Evolutionary conservation across 805 yeast species (phyloP).

Genomic region (Sungouiozyma ichnusensis): DNA sequence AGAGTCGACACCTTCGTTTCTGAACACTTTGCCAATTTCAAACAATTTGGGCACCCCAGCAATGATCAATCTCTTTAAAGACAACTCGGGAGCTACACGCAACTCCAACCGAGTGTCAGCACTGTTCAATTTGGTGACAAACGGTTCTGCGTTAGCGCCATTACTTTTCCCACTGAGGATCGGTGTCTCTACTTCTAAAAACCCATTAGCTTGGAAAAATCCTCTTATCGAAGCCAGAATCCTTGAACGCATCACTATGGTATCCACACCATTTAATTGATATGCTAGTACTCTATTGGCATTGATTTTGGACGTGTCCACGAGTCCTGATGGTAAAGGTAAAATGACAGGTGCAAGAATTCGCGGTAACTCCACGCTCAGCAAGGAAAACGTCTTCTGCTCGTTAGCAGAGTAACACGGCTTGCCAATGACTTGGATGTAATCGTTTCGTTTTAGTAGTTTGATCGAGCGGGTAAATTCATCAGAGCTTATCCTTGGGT

Average conservation of each 20-base stretch:
- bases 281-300: conserved; percentile 67
- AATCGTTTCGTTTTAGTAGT: conserved; percentile 60
- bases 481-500: neutral
- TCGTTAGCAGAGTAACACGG: conserved; percentile 62
- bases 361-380: conserved; percentile 38
- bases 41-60: conserved; percentile 80
- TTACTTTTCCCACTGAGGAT: conserved; percentile 59
- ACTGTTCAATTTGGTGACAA: conserved; percentile 40
- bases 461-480: conserved; percentile 5
- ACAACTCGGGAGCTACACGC: conserved; percentile 90
- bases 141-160: conserved; percentile 93
- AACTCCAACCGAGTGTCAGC: conserved; percentile 37
- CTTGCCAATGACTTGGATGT: conserved; percentile 50
- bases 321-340: conserved; percentile 56
- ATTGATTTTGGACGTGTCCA: conserved; percentile 46
- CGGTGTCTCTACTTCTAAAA: conserved; percentile 86
- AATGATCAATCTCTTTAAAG: conserved; percentile 77
- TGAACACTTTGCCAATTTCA: conserved; percentile 75
- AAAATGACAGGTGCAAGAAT: conserved; percentile 61
- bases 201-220: conserved; percentile 45
- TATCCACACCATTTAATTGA: conserved; percentile 43
- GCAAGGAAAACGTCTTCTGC: conserved; percentile 62
- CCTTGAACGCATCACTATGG: conserved; percentile 42
- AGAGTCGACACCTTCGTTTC: conserved; percentile 89
- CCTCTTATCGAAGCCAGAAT: conserved; percentile 45